Evolutionary conservation across 768 basidiomycete species (phyloP), one percentile per base, ranked within the genome.

Genomic region (Trametes villosa): DNA sequence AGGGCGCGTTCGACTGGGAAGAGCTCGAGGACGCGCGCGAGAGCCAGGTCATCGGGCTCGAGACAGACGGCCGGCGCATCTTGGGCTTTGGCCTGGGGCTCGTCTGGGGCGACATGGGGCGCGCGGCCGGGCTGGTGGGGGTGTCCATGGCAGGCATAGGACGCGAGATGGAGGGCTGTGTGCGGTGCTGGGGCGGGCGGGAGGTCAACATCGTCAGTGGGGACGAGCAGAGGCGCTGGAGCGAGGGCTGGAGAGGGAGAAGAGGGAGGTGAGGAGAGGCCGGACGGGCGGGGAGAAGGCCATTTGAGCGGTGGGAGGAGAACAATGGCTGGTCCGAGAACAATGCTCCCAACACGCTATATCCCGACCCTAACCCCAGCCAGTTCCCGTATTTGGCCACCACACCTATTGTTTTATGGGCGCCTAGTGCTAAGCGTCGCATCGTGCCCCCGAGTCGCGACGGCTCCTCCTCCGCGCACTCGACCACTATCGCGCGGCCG

Each of bases 11-110:
- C 4, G 50, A 51, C 41, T 54, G 57, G 31, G 74, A 75, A 41
- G 67, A 50, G 8, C 74, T 72, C 13, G 77, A 74, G 20, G 77
- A 71, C 31, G 70, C 73, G 58, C 79, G 76, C 41, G 69, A 66
- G 15, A 81, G 71, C 80, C 81, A 82, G 18, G 72, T 68, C 75
- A 79, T 78, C 2, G 78, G 71, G 30, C 75, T 78, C 4, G 78
- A 72, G 13, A 79, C 57, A 9, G 79, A 75, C 36, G 74, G 77
- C 22, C 74, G 75, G 7, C 76, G 72, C 38, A 64, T 60, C 46
- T 67, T 70, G 9, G 68, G 70, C 13, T 53, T 59, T 17, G 44
- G 40, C 24, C 51, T 47, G 66, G 73, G 44, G 20, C 71, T 72
- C 49, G 51, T 66, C 9, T 72, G 71, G 4, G 75, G 71, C 27